phyloP scores from a whole-genome alignment of 768 basidiomycete species.

The Inosperma sp. region DNA sequence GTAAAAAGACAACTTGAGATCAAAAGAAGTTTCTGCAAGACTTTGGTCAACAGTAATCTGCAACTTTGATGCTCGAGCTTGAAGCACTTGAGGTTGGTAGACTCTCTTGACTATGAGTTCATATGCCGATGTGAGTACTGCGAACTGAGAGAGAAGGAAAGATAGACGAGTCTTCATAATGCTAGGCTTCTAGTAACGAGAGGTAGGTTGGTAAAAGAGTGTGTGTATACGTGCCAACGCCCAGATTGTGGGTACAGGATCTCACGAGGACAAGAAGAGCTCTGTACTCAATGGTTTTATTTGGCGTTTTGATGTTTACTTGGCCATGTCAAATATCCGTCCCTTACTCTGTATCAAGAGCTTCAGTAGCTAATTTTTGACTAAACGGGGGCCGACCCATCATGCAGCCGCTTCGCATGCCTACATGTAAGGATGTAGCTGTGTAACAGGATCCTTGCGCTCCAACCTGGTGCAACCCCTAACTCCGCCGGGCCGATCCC shows the following conservation, averaged over 20 bases:
- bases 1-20: constrained; percentile 39
- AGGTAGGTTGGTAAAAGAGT: constrained; percentile 1
- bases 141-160: constrained; percentile 32
- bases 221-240: not conserved
- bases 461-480: no score
- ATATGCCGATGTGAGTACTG: constrained; percentile 42
- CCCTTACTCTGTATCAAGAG: no score
- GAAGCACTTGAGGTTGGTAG: constrained; percentile 30
- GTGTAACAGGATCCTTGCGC: no score
- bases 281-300: no score
- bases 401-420: no score
- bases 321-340: not conserved
- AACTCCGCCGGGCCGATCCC: no score
- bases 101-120: constrained; percentile 45
- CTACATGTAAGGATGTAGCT: no score
- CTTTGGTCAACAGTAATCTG: constrained; percentile 34
- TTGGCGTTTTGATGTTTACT: not conserved
- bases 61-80: constrained; percentile 35
- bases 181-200: not conserved
- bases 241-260: not conserved
- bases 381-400: no score
- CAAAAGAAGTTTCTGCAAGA: constrained; percentile 33
- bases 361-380: no score
- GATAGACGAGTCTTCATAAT: constrained; percentile 2
- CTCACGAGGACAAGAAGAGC: no score